A percentile compares a stretch with the other conserved stretches of the same genome.
Conservation (phyloP, 1,284 basidiomycete genomes). For the Pseudomicrostroma phylloplanum region DNA sequence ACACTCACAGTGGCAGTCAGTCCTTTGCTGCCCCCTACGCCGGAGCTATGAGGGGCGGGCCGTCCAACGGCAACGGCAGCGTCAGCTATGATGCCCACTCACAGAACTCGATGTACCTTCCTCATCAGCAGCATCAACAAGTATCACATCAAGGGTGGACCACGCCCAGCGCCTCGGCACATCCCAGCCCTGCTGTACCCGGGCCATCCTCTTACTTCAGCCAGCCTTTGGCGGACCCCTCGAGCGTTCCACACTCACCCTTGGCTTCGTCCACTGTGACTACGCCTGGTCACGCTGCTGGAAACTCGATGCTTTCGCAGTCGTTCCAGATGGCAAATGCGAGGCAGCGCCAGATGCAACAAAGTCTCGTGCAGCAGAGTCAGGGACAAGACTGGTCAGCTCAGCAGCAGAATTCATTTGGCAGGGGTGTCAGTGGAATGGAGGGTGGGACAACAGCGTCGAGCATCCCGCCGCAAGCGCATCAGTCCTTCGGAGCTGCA, state of each 20-base stretch:
- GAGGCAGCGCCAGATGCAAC: not conserved
- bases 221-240: not conserved
- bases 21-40: too few relatives aligned
- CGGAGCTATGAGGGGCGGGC: too few relatives aligned
- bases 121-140: too few relatives aligned
- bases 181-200: too few relatives aligned
- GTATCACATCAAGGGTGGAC: too few relatives aligned
- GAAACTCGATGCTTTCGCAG: not conserved
- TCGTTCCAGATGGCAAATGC: constrained; percentile 6
- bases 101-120: too few relatives aligned
- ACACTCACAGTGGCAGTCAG: too few relatives aligned
- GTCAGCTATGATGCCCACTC: too few relatives aligned
- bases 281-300: not conserved
- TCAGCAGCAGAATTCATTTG: not conserved
- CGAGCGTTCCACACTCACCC: not conserved
- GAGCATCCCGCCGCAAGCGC: not conserved
- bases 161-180: too few relatives aligned
- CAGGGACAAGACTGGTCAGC: not conserved
- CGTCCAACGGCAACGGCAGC: too few relatives aligned
- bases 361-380: not conserved
- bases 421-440: not conserved
- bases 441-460: not conserved
- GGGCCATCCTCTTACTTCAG: too few relatives aligned
- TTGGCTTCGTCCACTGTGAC: not conserved
- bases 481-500: not conserved